phyloP scores from a whole-genome alignment of 1,284 basidiomycete genomes.

The Microbotryum violaceum region DNA sequence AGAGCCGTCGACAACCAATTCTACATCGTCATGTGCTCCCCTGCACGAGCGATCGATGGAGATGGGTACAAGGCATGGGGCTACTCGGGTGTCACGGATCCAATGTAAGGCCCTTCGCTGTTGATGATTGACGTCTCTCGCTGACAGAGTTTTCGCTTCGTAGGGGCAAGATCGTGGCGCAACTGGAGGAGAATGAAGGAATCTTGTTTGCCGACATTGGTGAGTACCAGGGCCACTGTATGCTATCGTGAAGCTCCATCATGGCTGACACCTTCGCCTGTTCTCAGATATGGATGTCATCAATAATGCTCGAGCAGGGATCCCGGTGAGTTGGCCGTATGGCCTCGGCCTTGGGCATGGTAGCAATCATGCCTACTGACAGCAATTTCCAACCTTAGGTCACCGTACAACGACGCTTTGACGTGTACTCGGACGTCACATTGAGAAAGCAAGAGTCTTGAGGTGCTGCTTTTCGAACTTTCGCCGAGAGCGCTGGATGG shows the following conservation, averaged over 20 bases:
- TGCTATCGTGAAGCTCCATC: neutral
- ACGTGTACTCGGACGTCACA: conserved; percentile 72
- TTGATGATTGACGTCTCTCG: neutral
- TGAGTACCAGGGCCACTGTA: conserved; percentile 43
- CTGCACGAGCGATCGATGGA: conserved; percentile 73
- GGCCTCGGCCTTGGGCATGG: too few species aligned
- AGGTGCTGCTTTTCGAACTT: neutral
- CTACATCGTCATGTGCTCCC: conserved; percentile 90
- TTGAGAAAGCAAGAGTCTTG: neutral
- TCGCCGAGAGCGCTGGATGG: neutral
- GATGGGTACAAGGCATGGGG: conserved; percentile 57
- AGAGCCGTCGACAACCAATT: conserved; percentile 96
- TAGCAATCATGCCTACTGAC: too few species aligned
- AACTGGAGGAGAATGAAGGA: conserved; percentile 70
- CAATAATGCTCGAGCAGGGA: conserved; percentile 59
- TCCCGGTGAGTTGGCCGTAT: conserved; percentile 9
- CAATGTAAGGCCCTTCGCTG: conserved; percentile 56
- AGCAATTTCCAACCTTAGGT: conserved; percentile 50
- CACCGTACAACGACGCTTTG: conserved; percentile 78
- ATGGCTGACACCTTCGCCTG: neutral
- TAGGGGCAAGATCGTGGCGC: conserved; percentile 71
- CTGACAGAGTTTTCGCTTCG: neutral
- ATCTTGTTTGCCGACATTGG: conserved; percentile 76
- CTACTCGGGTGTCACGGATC: conserved; percentile 80
- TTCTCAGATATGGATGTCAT: conserved; percentile 61